Base-by-base conservation (phyloP, 2,329 filamentous ascomycete species). In the Colletotrichum liriopes region DNA sequence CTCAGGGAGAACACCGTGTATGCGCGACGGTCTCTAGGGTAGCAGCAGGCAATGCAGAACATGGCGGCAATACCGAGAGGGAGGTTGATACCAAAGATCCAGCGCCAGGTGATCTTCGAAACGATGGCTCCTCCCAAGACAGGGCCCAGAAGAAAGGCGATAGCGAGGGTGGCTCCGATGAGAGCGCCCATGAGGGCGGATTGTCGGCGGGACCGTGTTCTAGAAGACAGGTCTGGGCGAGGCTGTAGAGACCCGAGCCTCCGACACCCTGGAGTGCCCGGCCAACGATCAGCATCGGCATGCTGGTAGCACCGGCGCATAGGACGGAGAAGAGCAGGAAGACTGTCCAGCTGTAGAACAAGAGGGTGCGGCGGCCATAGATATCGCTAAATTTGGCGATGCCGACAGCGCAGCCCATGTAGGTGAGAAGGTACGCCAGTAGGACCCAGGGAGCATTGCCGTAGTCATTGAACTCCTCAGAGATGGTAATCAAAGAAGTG, bases 71-170 rank as follows among this genome's bases (percentile, higher is more conserved):
- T 76, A 1, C 87, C 86, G 73, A 86, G 85, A 0, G 88, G 88
- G 29, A 89, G 82, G 88, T 92, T 92, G 78, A 91, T 87, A 78
- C 88, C 88, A 78, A 91, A 91, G 49, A 91, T 84, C 83, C 88
- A 90, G 62, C 87, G 83, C 90, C 90, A 92, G 54, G 82, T 84
- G 23, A 85, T 84, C 2, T 84, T 79, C n/a, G 86, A 82, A 1
- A 88, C 86, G 29, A 92, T 87, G 3, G 85, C 81, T 2, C 89
- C 90, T 5, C 89, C 90, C 4, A 91, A 79, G 2, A 91, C 78
- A 1, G 90, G 89, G 0, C 90, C 90, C 1, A 91, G 81, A 4
- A 91, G 84, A 74, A 90, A 90, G 0, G 89, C 87, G 16, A 89
- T 80, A 1, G 88, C 87, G 6, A 91, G 84, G 2, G 88, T 90